Base-by-base conservation (phyloP, 2,329 filamentous ascomycete species). In the Phyllosticta paracitricarpa region DNA sequence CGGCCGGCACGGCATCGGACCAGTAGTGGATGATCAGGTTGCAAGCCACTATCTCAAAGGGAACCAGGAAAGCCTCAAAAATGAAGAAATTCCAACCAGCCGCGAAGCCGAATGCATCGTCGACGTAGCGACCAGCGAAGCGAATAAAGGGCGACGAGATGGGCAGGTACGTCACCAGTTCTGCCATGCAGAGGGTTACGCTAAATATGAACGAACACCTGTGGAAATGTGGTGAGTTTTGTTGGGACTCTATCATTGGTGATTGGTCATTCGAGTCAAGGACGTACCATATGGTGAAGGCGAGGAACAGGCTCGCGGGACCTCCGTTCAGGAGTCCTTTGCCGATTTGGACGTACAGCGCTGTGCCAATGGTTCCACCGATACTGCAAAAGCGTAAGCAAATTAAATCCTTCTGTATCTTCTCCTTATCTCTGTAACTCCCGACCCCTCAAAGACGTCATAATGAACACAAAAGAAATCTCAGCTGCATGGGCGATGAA, bases 81-180 rank as follows among this genome's bases (percentile, higher is more conserved):
- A 88, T 71, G 75, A 89, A 89, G 66, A 88, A 89, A 70, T 89
- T 89, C 82, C 86, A 89, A 4, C 87, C 87, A 1, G 85, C 82
- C 6, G 86, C 86, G 61, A 89, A 86, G 0, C 87, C 87, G 63
- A 91, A 88, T 2, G 87, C 86, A 65, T 89, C 86, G 66, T 91
- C 88, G 30, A 91, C 87, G 65, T 84, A 91, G 55, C 86, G 82
- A 14, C 87, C 87, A 3, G 88, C 88, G 67, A 91, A 89, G 26
- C 86, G 84, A 69, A 91, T 88, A 71, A 92, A 91, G 0, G 88
- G 87, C 51, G 87, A 89, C 0, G 87, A 89, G 59, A 91, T 88
- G 7, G 89, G 88, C 2, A 89, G 76, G 65, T 88, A 89, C 0
- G 86, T 88, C 7, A 89, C 87, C 87, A 91, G 89, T 71, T 91